A percentile compares a stretch with the other conserved stretches of the same genome.
phyloP scores from a whole-genome alignment of 805 yeast genomes.

The Candida boleticola region DNA sequence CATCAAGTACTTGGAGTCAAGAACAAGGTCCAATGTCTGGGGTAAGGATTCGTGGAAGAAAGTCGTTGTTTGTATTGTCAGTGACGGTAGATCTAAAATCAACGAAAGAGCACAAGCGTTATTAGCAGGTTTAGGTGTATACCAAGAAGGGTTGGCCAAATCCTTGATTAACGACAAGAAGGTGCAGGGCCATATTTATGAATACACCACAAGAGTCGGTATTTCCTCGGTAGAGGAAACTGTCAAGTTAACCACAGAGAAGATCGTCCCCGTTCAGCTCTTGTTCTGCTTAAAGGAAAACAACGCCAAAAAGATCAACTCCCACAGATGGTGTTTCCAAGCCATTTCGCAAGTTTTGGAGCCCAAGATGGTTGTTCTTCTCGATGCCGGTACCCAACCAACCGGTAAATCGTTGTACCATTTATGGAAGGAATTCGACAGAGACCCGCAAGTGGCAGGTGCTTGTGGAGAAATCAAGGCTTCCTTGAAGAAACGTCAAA shows the following conservation, averaged over 20 bases:
- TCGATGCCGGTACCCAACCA: conserved; percentile 69
- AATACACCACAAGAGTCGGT: conserved; percentile 61
- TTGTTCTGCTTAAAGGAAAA: conserved; percentile 60
- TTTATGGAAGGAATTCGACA: conserved; percentile 62
- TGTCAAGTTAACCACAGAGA: conserved; percentile 48
- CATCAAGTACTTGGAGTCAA: conserved; percentile 53
- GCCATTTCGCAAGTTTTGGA: conserved; percentile 57
- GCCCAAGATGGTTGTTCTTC: conserved; percentile 55
- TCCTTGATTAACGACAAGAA: conserved; percentile 56
- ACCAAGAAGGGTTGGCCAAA: conserved; percentile 66
- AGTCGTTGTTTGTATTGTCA: conserved; percentile 59
- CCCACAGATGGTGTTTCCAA: conserved; percentile 70
- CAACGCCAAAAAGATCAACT: conserved; percentile 63
- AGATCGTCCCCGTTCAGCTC: conserved; percentile 62
- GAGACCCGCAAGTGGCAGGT: conserved; percentile 60
- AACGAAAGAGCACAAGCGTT: conserved; percentile 62
- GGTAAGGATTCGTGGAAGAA: conserved; percentile 56
- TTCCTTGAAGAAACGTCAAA: conserved; percentile 45
- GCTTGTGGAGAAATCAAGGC: conserved; percentile 75
- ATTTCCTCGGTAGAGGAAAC: conserved; percentile 50
- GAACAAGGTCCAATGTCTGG: conserved; percentile 48
- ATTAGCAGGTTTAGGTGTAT: conserved; percentile 62
- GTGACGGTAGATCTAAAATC: conserved; percentile 66
- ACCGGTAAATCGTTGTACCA: conserved; percentile 53
- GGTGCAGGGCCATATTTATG: conserved; percentile 64